Conservation (phyloP, 805 yeast species). For the Debaryomyces prosopidis region DNA sequence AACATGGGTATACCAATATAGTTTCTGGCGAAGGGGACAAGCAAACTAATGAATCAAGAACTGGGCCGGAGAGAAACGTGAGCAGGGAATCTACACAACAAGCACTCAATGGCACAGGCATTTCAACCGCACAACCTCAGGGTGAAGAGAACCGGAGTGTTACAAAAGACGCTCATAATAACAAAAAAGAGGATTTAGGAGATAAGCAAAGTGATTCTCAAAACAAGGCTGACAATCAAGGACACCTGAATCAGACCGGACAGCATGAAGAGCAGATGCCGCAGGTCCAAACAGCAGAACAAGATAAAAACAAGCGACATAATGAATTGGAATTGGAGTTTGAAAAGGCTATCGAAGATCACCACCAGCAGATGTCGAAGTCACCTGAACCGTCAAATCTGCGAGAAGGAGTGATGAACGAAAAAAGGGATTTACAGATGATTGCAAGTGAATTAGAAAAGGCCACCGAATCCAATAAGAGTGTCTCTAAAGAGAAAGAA, state of each 20-base stretch:
- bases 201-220: neutral
- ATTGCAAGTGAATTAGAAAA: constrained; percentile 33
- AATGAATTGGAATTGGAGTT: constrained; percentile 16
- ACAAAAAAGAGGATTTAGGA: neutral
- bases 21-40: neutral
- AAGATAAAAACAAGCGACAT: neutral
- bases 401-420: constrained; percentile 11
- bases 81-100: neutral
- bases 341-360: constrained; percentile 19
- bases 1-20: neutral
- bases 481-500: neutral
- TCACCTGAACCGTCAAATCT: constrained; percentile 5
- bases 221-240: neutral
- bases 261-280: neutral
- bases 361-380: constrained; percentile 11
- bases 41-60: neutral
- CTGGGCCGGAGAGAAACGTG: neutral
- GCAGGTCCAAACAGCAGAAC: neutral
- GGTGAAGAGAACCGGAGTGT: neutral
- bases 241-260: neutral
- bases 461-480: constrained; percentile 24
- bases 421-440: constrained; percentile 27
- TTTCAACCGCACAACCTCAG: neutral
- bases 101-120: neutral
- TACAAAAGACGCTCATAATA: neutral